phyloP scores from a whole-genome alignment of 139 green algal species.

The Coelastrella sp. region DNA sequence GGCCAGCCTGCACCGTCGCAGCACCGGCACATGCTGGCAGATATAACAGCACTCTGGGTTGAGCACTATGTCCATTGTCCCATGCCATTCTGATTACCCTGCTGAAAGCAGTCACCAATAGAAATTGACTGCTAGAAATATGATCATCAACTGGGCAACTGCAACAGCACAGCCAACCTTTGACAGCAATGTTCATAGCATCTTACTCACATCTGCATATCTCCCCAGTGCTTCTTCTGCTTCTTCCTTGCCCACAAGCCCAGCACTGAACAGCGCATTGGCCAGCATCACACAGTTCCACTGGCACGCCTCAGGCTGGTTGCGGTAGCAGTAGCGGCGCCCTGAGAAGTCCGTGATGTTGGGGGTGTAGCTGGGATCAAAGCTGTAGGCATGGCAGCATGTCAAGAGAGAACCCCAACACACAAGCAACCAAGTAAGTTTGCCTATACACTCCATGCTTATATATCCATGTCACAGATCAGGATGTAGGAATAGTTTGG shows the following conservation, averaged over 20 bases:
- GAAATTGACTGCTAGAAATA: too few relatives aligned
- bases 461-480: too few relatives aligned
- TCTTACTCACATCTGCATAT: constrained; percentile 62
- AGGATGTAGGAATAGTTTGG: too few relatives aligned
- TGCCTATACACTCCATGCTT: too few relatives aligned
- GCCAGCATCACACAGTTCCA: constrained; percentile 78
- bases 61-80: too few relatives aligned
- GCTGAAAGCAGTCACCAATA: background rate
- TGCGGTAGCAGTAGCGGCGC: constrained; percentile 48
- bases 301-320: constrained; percentile 78
- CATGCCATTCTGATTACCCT: too few relatives aligned
- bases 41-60: background rate
- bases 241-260: constrained; percentile 64
- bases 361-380: constrained; percentile 93
- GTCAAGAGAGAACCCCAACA: too few relatives aligned
- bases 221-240: constrained; percentile 64
- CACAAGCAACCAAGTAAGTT: too few relatives aligned
- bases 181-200: background rate
- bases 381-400: constrained; percentile 53
- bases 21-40: too few relatives aligned
- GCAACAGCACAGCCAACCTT: background rate
- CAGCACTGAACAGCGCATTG: constrained; percentile 69
- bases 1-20: too few relatives aligned
- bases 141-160: too few relatives aligned
- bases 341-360: constrained; percentile 91